Evolutionary conservation across 2,329 filamentous ascomycete genomes (phyloP).

Genomic region (Esteya vermicola): DNA sequence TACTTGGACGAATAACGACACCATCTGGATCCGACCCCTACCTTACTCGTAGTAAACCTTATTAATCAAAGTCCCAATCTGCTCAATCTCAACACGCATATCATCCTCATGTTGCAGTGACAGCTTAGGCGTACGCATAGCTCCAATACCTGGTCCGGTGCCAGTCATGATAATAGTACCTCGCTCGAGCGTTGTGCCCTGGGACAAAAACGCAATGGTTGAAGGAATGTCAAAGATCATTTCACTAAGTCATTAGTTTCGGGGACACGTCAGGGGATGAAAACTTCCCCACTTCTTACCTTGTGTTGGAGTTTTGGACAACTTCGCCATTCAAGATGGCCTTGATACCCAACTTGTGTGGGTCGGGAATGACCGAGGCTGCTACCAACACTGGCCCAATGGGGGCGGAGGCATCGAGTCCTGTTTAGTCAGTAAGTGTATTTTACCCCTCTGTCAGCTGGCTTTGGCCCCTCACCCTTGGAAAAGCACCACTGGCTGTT

Average conservation of each 20-base stretch:
- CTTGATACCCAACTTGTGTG: constrained; percentile 16
- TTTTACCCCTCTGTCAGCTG: neutral
- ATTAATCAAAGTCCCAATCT: constrained; percentile 22
- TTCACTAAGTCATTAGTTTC: constrained; percentile 11
- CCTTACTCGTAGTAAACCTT: constrained; percentile 21
- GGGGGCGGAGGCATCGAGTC: constrained; percentile 21
- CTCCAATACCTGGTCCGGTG: constrained; percentile 27
- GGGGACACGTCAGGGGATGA: neutral
- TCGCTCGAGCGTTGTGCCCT: constrained; percentile 22
- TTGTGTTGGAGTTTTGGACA: constrained; percentile 21
- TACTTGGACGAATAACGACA: no score
- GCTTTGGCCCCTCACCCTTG: constrained; percentile 18
- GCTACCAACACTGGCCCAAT: constrained; percentile 23
- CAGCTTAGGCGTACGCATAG: constrained; percentile 20
- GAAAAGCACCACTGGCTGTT: constrained; percentile 24
- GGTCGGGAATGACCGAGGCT: constrained; percentile 15
- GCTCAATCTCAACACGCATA: constrained; percentile 22
- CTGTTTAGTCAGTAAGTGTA: constrained; percentile 4
- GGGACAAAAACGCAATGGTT: constrained; percentile 20
- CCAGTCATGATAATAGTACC: constrained; percentile 26
- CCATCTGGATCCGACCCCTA: no score
- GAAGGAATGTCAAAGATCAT: constrained; percentile 24
- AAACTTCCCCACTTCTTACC: constrained; percentile 5
- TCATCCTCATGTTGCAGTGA: constrained; percentile 10
- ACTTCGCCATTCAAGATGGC: constrained; percentile 21